Evolutionary conservation across 768 basidiomycete species (phyloP).

Genomic region (Panus rudis): DNA sequence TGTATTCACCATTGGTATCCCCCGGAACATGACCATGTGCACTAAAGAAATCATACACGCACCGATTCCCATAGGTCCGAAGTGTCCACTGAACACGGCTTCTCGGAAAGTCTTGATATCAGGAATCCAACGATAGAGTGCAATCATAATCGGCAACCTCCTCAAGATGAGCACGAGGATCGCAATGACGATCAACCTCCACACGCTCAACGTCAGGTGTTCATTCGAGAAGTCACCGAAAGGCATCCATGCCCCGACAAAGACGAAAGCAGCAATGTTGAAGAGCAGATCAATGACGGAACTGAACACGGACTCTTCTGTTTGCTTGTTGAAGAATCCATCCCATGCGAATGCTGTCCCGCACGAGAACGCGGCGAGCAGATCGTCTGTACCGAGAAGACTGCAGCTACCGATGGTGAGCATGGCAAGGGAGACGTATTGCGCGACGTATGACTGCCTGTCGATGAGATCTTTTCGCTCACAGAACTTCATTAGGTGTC

Average conservation of each 20-base stretch:
- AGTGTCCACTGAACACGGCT: conserved; percentile 92
- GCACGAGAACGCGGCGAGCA: conserved; percentile 90
- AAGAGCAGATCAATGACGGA: conserved; percentile 95
- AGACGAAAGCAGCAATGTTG: conserved; percentile 93
- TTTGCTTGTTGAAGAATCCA: conserved; percentile 88
- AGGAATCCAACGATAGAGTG: conserved; percentile 87
- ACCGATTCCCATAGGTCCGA: conserved; percentile 84
- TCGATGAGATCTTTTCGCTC: conserved; percentile 83
- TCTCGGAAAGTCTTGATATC: conserved; percentile 94
- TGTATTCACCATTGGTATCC: not conserved
- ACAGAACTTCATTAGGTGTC: conserved; percentile 91
- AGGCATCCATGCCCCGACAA: conserved; percentile 97
- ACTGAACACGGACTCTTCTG: conserved; percentile 91
- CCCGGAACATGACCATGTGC: not conserved
- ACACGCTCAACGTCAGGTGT: conserved; percentile 63
- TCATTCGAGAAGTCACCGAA: conserved; percentile 71
- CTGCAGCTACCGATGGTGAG: conserved; percentile 80
- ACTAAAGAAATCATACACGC: conserved; percentile 11
- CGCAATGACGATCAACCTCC: conserved; percentile 80
- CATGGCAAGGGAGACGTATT: conserved; percentile 79
- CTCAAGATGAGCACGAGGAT: conserved; percentile 77
- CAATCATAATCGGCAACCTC: conserved; percentile 78
- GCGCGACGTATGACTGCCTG: conserved; percentile 90
- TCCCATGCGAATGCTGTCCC: conserved; percentile 98
- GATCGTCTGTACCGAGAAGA: conserved; percentile 86